phyloP scores from a whole-genome alignment of 768 basidiomycete species.

The Leucocoprinus leucothites region DNA sequence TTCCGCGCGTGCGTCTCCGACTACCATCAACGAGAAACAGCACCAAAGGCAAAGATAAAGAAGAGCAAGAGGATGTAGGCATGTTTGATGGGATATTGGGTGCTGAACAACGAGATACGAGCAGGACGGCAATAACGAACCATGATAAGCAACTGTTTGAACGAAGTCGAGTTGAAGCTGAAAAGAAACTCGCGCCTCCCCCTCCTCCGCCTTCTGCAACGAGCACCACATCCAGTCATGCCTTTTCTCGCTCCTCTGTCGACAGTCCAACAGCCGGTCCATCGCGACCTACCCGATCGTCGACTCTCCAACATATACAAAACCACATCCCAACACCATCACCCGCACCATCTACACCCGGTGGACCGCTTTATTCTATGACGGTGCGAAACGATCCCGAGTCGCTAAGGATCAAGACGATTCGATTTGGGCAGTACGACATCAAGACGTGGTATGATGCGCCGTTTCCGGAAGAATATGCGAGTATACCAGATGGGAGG shows the following conservation, averaged over 20 bases:
- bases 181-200: conserved; percentile 55
- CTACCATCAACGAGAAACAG: conserved; percentile 57
- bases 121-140: conserved; percentile 58
- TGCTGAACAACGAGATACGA: conserved; percentile 66
- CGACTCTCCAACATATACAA: conserved; percentile 39
- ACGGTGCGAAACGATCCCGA: conserved; percentile 22
- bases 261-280: conserved; percentile 43
- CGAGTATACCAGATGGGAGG: conserved; percentile 84
- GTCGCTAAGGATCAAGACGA: conserved; percentile 73
- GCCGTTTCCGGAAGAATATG: conserved; percentile 97
- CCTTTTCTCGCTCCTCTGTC: conserved; percentile 5
- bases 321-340: conserved; percentile 33
- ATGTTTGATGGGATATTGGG: conserved; percentile 84
- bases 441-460: conserved; percentile 99
- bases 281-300: conserved; percentile 62
- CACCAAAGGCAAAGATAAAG: conserved; percentile 67
- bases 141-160: conserved; percentile 73
- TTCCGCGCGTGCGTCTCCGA: conserved; percentile 49
- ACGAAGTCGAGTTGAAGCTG: conserved; percentile 63
- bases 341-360: conserved; percentile 41
- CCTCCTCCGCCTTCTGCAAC: conserved; percentile 24
- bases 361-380: conserved; percentile 26
- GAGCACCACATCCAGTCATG: conserved; percentile 5
- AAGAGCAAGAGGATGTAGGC: conserved; percentile 65
- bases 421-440: conserved; percentile 88